Evolutionary conservation across 2,329 filamentous ascomycete species (phyloP).

Genomic region (Rhinocladiella similis): DNA sequence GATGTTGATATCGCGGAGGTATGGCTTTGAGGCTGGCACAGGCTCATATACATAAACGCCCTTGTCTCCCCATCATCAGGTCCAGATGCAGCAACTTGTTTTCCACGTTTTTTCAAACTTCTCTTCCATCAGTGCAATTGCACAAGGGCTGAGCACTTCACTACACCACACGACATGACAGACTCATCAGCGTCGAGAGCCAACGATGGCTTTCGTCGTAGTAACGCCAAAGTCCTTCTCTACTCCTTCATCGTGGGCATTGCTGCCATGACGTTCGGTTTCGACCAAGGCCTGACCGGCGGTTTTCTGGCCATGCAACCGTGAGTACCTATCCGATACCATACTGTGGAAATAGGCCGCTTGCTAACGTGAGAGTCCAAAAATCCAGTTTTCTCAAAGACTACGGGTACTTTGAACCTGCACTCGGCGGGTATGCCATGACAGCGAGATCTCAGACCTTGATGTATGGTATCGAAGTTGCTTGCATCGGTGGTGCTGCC

Average conservation of each 20-base stretch:
- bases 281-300: background rate
- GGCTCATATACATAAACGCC: too few species aligned
- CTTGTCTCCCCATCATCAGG: too few species aligned
- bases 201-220: conserved; percentile 20
- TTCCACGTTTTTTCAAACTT: too few species aligned
- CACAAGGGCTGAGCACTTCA: too few species aligned
- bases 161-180: too few species aligned
- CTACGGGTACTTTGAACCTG: background rate
- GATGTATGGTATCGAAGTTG: conserved; percentile 4
- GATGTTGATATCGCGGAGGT: too few species aligned
- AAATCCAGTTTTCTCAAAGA: background rate
- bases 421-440: background rate
- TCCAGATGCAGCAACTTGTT: too few species aligned
- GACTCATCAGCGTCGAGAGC: too few species aligned
- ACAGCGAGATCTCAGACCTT: background rate
- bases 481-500: background rate
- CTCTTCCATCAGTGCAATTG: too few species aligned
- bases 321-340: background rate
- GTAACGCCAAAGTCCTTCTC: background rate
- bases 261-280: background rate
- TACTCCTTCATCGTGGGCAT: background rate
- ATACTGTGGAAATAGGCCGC: too few species aligned
- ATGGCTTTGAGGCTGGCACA: too few species aligned
- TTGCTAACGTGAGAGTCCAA: background rate
- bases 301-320: conserved; percentile 2